A percentile compares a stretch with the other conserved stretches of the same genome.
These are phyloP conservation scores for Ceraceosorus guamensis DNA, from an alignment of 1,284 basidiomycete genomes.

Conservation along the genomic window DNA sequence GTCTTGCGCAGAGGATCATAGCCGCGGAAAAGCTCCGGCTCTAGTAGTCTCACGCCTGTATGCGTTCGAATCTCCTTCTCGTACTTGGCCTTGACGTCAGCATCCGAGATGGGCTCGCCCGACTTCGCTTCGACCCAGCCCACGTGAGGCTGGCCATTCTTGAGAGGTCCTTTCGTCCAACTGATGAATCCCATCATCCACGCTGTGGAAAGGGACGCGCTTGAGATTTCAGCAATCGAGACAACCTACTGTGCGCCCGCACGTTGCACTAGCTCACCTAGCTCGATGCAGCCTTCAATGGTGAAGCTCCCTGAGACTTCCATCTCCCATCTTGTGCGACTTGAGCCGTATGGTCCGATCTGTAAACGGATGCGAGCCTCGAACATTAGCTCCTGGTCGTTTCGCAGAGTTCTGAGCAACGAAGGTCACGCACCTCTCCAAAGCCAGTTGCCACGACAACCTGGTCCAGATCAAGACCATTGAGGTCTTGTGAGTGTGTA, in stretches of 20 bases:
- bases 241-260: no score
- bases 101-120: slow-evolving; percentile 95
- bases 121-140: slow-evolving; percentile 96
- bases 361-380: no score
- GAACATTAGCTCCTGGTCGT: no score
- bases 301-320: slow-evolving; percentile 40
- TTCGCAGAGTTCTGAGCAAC: no score
- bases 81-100: slow-evolving; percentile 86
- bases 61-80: slow-evolving; percentile 89
- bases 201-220: slow-evolving; percentile 50
- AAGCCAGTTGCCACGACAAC: slow-evolving; percentile 93
- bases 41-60: slow-evolving; percentile 90
- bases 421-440: slow-evolving; percentile 63
- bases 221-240: no score
- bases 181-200: slow-evolving; percentile 99
- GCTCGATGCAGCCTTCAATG: slow-evolving; percentile 94
- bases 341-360: slow-evolving; percentile 88
- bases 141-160: slow-evolving; percentile 71
- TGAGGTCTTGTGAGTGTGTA: no score
- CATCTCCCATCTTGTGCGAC: slow-evolving; percentile 92
- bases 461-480: slow-evolving; percentile 77
- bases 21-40: slow-evolving; percentile 92
- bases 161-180: slow-evolving; percentile 92
- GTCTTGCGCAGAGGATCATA: slow-evolving; percentile 96
- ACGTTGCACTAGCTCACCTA: slow-evolving; percentile 50